These are phyloP conservation scores for Aspergillus sp. DNA, from an alignment of 2,329 filamentous ascomycete genomes.

Conservation along the genomic window DNA sequence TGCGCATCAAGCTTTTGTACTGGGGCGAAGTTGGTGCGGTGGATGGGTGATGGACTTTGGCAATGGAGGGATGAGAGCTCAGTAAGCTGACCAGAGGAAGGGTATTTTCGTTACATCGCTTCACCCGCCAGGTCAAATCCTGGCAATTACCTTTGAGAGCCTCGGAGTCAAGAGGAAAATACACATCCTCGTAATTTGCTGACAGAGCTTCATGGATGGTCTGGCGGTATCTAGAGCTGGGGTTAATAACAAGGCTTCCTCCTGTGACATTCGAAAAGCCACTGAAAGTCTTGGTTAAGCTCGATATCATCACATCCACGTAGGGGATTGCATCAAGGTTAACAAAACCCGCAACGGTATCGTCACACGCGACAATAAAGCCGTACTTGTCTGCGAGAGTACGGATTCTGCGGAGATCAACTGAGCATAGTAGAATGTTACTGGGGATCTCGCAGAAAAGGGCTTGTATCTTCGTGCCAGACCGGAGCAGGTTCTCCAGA, in stretches of 20 bases:
- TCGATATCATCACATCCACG: constrained; percentile 46
- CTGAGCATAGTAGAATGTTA: constrained; percentile 40
- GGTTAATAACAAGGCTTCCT: constrained; percentile 1
- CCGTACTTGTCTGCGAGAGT: constrained; percentile 33
- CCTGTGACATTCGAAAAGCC: constrained; percentile 52
- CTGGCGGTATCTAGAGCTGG: not conserved
- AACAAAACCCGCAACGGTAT: constrained; percentile 30
- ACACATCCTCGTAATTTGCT: not conserved
- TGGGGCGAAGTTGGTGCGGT: not conserved
- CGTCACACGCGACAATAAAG: constrained; percentile 29
- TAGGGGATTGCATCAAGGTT: constrained; percentile 40
- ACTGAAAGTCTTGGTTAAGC: constrained; percentile 52
- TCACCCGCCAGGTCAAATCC: not conserved
- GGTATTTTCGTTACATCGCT: not conserved
- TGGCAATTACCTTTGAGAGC: not conserved
- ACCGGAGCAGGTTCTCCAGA: not conserved
- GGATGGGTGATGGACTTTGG: not conserved
- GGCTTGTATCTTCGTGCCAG: constrained; percentile 19
- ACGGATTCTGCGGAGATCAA: constrained; percentile 35
- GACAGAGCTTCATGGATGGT: not conserved
- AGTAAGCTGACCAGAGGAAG: not conserved
- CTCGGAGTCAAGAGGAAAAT: not conserved
- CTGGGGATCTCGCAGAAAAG: constrained; percentile 45
- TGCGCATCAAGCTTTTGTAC: not conserved
- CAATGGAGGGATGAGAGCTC: not conserved